Base-by-base conservation (phyloP, 768 basidiomycete species). In the Suillus occidentalis region DNA sequence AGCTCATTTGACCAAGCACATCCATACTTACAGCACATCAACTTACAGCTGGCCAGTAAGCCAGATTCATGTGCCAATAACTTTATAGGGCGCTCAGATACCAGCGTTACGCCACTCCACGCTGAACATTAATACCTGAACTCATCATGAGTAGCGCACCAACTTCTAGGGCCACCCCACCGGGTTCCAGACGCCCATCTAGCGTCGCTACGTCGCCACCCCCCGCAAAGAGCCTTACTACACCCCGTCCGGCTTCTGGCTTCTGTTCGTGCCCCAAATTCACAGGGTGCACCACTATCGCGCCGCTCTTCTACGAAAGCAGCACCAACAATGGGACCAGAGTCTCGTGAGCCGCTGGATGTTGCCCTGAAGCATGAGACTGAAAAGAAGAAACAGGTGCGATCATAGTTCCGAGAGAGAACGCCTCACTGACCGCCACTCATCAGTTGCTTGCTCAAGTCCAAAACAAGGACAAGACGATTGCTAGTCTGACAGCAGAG, bases 341-440 rank as follows among this genome's bases (percentile, higher is more conserved):
- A 89, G 62, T 78, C 82, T 10, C 79, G 81, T 56, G 89, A 90
- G 61, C 76, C 81, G 34, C 80, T 92, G 40, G 78, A 84, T 13
- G 84, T 83, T 40, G 86, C 87, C 37, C 81, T 93, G 66, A 90
- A 87, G 75, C 83, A 87, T 59, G 92, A 94, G 75, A 90, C 89
- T 16, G 91, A 93, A 68, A 84, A 88, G 71, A 94, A 91, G 76
- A 92, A 94, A 75, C 86, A 89, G 81, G 92, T 89, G 71, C 64
- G 84, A 68, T 40, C 40, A 37, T 64, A 45, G 58, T 59, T 60
- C 63, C 64, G 42, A 42, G 16, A 61, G 55, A 56, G 42, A 63
- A 49, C 62, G 64, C 55, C 55, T 66, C 59, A 63, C 60, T 72
- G 25, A 58, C 63, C 55, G 50, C 61, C 50, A 60, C n/a, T n/a